phyloP scores from a whole-genome alignment of 2,329 filamentous ascomycete species.

The Xylariales sp. region DNA sequence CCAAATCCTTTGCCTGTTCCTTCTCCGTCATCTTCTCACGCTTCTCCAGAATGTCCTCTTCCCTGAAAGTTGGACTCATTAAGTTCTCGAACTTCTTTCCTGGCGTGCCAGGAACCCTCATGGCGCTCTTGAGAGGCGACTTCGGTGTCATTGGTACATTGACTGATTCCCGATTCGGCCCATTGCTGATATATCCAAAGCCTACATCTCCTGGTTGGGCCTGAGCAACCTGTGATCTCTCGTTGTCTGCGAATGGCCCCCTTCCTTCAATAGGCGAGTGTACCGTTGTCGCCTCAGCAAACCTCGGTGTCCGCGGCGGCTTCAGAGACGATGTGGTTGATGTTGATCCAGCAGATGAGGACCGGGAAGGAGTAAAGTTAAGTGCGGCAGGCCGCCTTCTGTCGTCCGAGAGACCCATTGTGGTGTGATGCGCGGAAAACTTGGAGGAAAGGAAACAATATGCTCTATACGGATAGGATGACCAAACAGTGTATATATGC shows the following conservation, averaged over 20 bases:
- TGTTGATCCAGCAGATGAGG: slow-evolving; percentile 44
- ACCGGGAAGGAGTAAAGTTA: slow-evolving; percentile 46
- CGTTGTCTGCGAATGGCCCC: slow-evolving; percentile 58
- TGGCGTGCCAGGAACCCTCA: slow-evolving; percentile 81
- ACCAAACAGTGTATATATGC: slow-evolving; percentile 21
- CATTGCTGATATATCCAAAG: slow-evolving; percentile 79
- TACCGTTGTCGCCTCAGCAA: slow-evolving; percentile 75
- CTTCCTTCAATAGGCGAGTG: slow-evolving; percentile 67
- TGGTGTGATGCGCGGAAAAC: slow-evolving; percentile 23
- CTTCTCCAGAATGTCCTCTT: slow-evolving; percentile 85
- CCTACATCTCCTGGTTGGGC: slow-evolving; percentile 80
- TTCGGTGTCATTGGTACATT: slow-evolving; percentile 64
- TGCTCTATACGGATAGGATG: slow-evolving; percentile 28
- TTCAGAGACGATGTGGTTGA: slow-evolving; percentile 56
- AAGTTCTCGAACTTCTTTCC: slow-evolving; percentile 69
- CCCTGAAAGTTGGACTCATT: slow-evolving; percentile 83
- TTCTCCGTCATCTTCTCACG: slow-evolving; percentile 76
- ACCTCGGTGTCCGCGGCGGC: slow-evolving; percentile 69
- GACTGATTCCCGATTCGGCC: slow-evolving; percentile 47
- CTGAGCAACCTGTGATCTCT: slow-evolving; percentile 53
- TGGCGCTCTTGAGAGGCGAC: slow-evolving; percentile 81
- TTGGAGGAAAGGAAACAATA: slow-evolving; percentile 28
- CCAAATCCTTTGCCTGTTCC: slow-evolving; percentile 81
- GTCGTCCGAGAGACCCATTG: slow-evolving; percentile 39
- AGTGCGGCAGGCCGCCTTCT: slow-evolving; percentile 54